phyloP scores from a whole-genome alignment of 1,284 basidiomycete genomes.

The Wallemia mellicola region DNA sequence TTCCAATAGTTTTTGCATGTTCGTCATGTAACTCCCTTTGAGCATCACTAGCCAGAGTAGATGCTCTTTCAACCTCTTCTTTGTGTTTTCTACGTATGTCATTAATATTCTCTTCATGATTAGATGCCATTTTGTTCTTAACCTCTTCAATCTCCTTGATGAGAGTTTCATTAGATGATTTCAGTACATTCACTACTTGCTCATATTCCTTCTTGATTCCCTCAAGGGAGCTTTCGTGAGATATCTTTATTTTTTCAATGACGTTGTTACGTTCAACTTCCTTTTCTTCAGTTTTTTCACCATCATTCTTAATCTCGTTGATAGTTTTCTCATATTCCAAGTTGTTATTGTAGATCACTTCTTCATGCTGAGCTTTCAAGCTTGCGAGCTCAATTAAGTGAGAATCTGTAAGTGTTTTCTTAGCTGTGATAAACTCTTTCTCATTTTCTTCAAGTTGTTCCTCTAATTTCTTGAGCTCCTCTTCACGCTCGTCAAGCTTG shows the following conservation, averaged over 20 bases:
- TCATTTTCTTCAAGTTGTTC: not conserved
- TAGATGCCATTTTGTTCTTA: not conserved
- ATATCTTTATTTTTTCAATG: not conserved
- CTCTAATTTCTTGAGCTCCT: not conserved
- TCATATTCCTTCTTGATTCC: constrained; percentile 3
- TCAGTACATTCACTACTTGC: not conserved
- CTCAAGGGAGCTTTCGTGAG: constrained; percentile 2
- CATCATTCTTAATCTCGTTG: not conserved
- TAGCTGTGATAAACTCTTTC: not conserved
- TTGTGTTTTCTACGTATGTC: not conserved
- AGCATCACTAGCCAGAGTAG: not conserved
- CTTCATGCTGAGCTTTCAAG: not conserved
- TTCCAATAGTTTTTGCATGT: not conserved
- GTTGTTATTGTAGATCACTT: constrained; percentile 2
- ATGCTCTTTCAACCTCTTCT: constrained; percentile 1
- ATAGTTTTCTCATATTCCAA: not conserved
- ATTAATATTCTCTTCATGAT: constrained; percentile 3
- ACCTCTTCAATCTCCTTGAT: not conserved
- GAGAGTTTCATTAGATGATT: not conserved
- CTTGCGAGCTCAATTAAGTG: not conserved
- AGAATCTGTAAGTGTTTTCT: not conserved
- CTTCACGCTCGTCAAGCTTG: not conserved
- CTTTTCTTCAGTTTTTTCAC: not conserved
- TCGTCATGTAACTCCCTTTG: constrained; percentile 1
- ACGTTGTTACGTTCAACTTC: not conserved